Evolutionary conservation across 1,284 basidiomycete species (phyloP), one percentile per base, ranked within the genome.

Genomic region (Erythrobasidium hasegawianum): DNA sequence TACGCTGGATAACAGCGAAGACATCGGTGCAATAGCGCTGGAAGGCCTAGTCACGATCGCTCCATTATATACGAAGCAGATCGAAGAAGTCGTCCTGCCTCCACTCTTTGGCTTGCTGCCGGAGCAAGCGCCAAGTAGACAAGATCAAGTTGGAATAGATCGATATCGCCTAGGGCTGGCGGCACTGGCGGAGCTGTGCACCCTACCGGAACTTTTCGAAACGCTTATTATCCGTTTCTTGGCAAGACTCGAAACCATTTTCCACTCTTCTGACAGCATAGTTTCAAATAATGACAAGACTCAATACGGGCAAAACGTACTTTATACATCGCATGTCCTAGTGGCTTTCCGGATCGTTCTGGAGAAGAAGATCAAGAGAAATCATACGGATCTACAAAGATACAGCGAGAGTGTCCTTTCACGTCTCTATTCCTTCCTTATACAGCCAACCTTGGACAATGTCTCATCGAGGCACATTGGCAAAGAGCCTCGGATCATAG

Each of bases 271-370:
- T 73, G 38, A n/a, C 43, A n/a, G n/a, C 14, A 7, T n/a, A 4
- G 50, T 56, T 14, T 68, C 33, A 11, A 33, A 59, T 20, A 41
- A 65, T 8, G 53, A 27, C 33, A 64, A 10, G 57, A 54, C 14
- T 69, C 74, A 16, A 72, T 72, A 14, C 80, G 2, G 16, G 5
- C 87, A 89, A 75, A 81, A 84, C 13, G 79, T 87, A 0, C 88
- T 90, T 10, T 96, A 93, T 75, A 85, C 85, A 0, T 89, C 90
- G 77, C 85, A 90, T 33, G 81, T 96, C n/a, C 80, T 96, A 29
- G 80, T 82, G 65, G 84, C 87, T 0, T 77, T 96, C 2, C 80
- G 81, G 1, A 82, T 83, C 43, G 85, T 87, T 0, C 77, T 95
- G 20, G 74, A 80, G 9, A 77, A 75, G n/a, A 96, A 96, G 78